A percentile compares a stretch with the other conserved stretches of the same genome.
Evolutionary conservation across 768 basidiomycete species (phyloP).

Genomic region (Boletus subcaerulescens): DNA sequence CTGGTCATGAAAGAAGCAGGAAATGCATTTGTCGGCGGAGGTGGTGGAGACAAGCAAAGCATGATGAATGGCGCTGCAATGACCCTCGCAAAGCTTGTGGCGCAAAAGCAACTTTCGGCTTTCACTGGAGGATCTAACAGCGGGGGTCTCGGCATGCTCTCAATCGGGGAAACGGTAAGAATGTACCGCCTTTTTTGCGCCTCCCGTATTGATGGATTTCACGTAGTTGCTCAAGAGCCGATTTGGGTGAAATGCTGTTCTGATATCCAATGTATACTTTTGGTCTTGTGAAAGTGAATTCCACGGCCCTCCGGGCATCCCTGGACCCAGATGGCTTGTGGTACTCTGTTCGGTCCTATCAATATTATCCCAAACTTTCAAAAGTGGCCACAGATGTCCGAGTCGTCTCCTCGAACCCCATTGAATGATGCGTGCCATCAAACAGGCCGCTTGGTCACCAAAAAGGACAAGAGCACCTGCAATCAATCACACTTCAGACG

Average conservation of each 20-base stretch:
- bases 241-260: conserved; percentile 5
- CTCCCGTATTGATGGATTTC: not conserved
- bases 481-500: too few species aligned
- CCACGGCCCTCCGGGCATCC: too few species aligned
- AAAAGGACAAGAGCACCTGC: too few species aligned
- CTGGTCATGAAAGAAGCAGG: conserved; percentile 82
- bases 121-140: conserved; percentile 60
- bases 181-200: not conserved
- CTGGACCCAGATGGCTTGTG: too few species aligned
- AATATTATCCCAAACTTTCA: too few species aligned
- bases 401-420: too few species aligned
- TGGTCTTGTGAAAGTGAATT: too few species aligned
- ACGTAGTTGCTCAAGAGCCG: conserved; percentile 15
- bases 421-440: too few species aligned
- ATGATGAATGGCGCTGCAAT: conserved; percentile 81
- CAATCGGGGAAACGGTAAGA: conserved; percentile 48
- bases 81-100: conserved; percentile 81
- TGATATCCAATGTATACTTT: not conserved
- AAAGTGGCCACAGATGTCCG: too few species aligned
- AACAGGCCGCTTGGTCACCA: too few species aligned
- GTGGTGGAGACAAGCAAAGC: conserved; percentile 71
- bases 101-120: conserved; percentile 51
- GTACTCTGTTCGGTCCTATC: too few species aligned
- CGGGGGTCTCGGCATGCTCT: conserved; percentile 61
- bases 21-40: conserved; percentile 66